A percentile compares a stretch with the other conserved stretches of the same genome.
Evolutionary conservation across 2,329 filamentous ascomycete species (phyloP).

Genomic region (Curvularia eragrostidis): DNA sequence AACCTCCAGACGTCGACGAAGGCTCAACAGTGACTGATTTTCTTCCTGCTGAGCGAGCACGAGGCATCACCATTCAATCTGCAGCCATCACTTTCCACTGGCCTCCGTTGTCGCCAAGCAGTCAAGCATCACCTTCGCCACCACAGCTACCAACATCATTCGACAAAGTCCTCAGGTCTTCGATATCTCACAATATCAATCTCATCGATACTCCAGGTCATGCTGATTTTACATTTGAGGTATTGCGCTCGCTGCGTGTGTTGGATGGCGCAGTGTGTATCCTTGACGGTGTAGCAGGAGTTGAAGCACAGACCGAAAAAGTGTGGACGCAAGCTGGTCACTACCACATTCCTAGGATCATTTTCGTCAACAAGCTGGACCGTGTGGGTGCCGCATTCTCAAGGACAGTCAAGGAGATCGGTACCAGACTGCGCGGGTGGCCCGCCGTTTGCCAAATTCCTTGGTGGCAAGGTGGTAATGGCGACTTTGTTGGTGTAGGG

Average conservation of each 20-base stretch:
- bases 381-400: conserved; percentile 83
- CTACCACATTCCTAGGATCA: conserved; percentile 81
- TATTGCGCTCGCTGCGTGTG: conserved; percentile 85
- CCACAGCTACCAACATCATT: conserved; percentile 40
- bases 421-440: conserved; percentile 78
- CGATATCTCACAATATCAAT: conserved; percentile 59
- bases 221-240: conserved; percentile 97
- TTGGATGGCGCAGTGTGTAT: conserved; percentile 93
- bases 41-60: conserved; percentile 85
- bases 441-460: conserved; percentile 94
- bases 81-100: conserved; percentile 95
- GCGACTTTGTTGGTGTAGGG: conserved; percentile 80
- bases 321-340: conserved; percentile 91
- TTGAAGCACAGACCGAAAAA: conserved; percentile 96
- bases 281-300: conserved; percentile 88
- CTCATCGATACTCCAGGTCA: conserved; percentile 93
- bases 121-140: conserved; percentile 28
- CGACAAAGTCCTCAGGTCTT: conserved; percentile 54
- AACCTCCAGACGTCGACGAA: conserved; percentile 78
- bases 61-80: conserved; percentile 97
- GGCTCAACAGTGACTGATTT: conserved; percentile 98
- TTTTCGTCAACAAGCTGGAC: conserved; percentile 86
- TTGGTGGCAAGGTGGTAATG: conserved; percentile 80
- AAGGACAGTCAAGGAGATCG: conserved; percentile 84
- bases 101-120: conserved; percentile 67